Conservation (phyloP, 129 eudicot species). For the Erigeron canadensis region DNA sequence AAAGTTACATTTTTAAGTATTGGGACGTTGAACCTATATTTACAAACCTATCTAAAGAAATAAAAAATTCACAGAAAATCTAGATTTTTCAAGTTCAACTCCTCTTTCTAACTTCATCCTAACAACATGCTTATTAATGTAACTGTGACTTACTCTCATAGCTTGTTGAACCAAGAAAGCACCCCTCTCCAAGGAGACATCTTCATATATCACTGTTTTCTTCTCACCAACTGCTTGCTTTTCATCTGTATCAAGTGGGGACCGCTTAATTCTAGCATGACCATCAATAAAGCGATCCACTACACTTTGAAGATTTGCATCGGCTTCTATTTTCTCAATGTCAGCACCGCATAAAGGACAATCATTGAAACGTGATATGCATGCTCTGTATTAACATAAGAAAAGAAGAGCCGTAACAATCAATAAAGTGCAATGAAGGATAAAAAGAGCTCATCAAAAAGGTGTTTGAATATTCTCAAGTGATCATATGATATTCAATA, state of each 20-base stretch:
- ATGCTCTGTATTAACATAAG: slow-evolving; percentile 50
- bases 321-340: slow-evolving; percentile 82
- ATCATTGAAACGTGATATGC: slow-evolving; percentile 78
- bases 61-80: background rate
- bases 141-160: slow-evolving; percentile 71
- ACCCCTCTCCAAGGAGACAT: slow-evolving; percentile 93
- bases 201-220: slow-evolving; percentile 82
- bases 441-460: background rate
- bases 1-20: background rate
- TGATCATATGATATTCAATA: slow-evolving; percentile 1
- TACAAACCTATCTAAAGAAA: background rate
- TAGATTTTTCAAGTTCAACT: background rate
- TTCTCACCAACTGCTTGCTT: slow-evolving; percentile 55
- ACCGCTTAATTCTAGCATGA: slow-evolving; percentile 91
- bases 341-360: slow-evolving; percentile 98
- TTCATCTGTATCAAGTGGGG: slow-evolving; percentile 51
- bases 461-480: background rate
- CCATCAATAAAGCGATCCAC: slow-evolving; percentile 97
- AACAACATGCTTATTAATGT: slow-evolving; percentile 17
- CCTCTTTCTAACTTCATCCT: background rate
- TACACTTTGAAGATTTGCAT: slow-evolving; percentile 71
- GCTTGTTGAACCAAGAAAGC: slow-evolving; percentile 95
- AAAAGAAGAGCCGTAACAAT: slow-evolving; percentile 10
- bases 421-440: background rate
- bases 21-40: background rate